Evolutionary conservation across 2,329 filamentous ascomycete genomes (phyloP).

Genomic region (Neonectria sp.): DNA sequence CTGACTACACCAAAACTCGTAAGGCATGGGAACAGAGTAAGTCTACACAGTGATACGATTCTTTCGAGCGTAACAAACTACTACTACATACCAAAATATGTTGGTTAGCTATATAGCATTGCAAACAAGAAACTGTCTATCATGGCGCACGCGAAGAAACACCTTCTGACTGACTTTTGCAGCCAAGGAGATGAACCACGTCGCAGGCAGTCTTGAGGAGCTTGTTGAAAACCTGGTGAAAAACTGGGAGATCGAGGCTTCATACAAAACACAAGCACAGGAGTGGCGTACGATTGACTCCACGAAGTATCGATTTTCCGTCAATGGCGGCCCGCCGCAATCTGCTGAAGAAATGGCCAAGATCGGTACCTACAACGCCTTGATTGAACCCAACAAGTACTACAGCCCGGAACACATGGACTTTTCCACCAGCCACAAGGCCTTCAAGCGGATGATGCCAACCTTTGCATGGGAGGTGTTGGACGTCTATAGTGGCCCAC

Average conservation of each 20-base stretch:
- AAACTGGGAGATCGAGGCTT: constrained; percentile 82
- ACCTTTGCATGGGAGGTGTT: constrained; percentile 80
- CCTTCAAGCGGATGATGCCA: constrained; percentile 82
- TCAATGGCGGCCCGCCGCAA: constrained; percentile 73
- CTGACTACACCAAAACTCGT: constrained; percentile 76
- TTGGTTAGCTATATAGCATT: no score
- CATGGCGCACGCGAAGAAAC: no score
- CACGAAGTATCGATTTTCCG: constrained; percentile 72
- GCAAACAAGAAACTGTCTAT: no score
- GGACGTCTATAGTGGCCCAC: constrained; percentile 77
- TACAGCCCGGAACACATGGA: constrained; percentile 74
- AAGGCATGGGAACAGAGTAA: constrained; percentile 72
- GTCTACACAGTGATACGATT: constrained; percentile 38
- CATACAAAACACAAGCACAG: constrained; percentile 72
- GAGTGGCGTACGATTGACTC: constrained; percentile 78
- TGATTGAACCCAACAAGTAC: constrained; percentile 74
- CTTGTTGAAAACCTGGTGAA: constrained; percentile 80
- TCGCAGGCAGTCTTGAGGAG: constrained; percentile 68
- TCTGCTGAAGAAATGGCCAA: constrained; percentile 75
- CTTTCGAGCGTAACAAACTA: background rate
- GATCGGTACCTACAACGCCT: constrained; percentile 79
- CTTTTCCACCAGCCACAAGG: constrained; percentile 77
- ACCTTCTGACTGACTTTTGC: constrained; percentile 3
- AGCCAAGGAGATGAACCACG: constrained; percentile 73
- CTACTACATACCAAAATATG: background rate